phyloP scores from a whole-genome alignment of 345 rosid genomes.

The Reutealis trisperma region DNA sequence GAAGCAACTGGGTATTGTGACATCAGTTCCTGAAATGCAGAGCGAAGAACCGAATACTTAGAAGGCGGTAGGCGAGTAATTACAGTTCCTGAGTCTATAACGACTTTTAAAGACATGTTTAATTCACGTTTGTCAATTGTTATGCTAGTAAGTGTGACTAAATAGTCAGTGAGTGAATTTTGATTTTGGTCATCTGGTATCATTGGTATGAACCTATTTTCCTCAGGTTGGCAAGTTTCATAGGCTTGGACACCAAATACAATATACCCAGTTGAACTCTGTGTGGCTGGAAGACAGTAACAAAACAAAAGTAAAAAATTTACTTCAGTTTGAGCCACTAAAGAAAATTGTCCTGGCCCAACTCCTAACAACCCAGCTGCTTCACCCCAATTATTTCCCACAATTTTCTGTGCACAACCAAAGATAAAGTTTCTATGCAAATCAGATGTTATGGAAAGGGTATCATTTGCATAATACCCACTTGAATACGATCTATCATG shows the following conservation, averaged over 20 bases:
- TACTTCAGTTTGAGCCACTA: constrained; percentile 17
- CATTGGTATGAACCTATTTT: constrained; percentile 5
- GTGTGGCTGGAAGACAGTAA: constrained; percentile 32
- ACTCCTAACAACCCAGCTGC: constrained; percentile 25
- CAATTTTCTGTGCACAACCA: constrained; percentile 25
- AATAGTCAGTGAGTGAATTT: background rate
- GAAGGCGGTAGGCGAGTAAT: constrained; percentile 28
- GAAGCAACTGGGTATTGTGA: background rate
- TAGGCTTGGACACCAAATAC: constrained; percentile 25
- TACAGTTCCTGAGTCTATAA: constrained; percentile 36
- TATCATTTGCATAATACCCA: constrained; percentile 24
- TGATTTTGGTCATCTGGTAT: background rate
- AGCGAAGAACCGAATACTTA: constrained; percentile 15
- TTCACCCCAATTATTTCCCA: background rate
- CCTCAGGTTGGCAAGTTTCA: constrained; percentile 1
- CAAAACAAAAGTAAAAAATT: constrained; percentile 13
- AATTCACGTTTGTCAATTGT: constrained; percentile 20
- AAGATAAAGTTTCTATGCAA: constrained; percentile 10
- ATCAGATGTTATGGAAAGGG: constrained; percentile 13
- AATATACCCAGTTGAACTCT: constrained; percentile 22
- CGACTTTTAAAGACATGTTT: constrained; percentile 3
- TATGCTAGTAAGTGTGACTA: constrained; percentile 23
- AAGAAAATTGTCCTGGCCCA: background rate
- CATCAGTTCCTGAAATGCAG: constrained; percentile 24
- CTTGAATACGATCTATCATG: constrained; percentile 6